These are phyloP conservation scores for Acacia acuminata DNA, from an alignment of 306 rosid species.

Conservation along the genomic window DNA sequence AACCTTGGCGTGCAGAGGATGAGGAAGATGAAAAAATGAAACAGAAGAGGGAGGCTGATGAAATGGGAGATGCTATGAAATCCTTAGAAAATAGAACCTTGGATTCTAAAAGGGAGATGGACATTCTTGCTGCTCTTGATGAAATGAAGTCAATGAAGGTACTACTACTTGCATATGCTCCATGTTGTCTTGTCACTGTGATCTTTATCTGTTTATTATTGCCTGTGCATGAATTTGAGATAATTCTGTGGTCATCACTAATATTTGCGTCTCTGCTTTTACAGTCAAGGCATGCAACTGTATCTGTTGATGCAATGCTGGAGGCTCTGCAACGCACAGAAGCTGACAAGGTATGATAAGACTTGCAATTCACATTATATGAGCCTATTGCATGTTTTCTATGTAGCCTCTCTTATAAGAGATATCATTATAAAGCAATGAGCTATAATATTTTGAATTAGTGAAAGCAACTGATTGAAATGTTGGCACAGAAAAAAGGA, in stretches of 20 bases:
- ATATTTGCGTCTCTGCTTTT: conserved; percentile 22
- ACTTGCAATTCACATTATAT: conserved; percentile 14
- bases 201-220: not conserved
- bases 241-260: conserved; percentile 12
- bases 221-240: not conserved
- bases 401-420: not conserved
- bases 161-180: conserved; percentile 8
- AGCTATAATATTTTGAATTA: not conserved
- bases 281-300: conserved; percentile 95
- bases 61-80: conserved; percentile 90
- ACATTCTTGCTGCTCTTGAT: conserved; percentile 88
- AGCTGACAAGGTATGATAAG: conserved; percentile 54
- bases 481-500: not conserved
- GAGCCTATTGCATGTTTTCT: not conserved
- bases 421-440: not conserved
- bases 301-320: conserved; percentile 84
- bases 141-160: conserved; percentile 99
- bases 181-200: not conserved
- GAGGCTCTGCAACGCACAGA: conserved; percentile 71
- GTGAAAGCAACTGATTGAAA: not conserved
- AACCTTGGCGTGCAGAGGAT: conserved; percentile 79
- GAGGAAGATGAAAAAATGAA: conserved; percentile 51
- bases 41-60: conserved; percentile 72
- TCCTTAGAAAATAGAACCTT: conserved; percentile 83
- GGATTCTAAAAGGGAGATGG: conserved; percentile 79